Conservation (phyloP, 2,329 filamentous ascomycete genomes). For the Colletotrichum cuscutae region DNA sequence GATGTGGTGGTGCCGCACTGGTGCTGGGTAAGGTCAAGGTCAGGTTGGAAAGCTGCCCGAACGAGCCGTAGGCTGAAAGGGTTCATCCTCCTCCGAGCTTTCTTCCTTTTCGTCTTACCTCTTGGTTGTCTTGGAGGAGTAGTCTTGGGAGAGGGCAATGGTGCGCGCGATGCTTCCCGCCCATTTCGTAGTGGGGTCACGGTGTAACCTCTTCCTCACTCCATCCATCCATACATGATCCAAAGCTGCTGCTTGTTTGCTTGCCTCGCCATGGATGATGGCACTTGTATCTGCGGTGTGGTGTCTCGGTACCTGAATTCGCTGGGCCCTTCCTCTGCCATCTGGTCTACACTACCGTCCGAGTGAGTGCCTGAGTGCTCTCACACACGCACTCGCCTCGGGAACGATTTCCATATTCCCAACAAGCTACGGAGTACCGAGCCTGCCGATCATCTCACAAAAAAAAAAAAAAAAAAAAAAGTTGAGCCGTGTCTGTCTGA, state of each 20-base stretch:
- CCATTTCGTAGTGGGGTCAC: conserved; percentile 19
- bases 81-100: background rate
- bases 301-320: background rate
- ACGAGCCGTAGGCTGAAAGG: conserved; percentile 59
- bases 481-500: background rate
- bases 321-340: background rate
- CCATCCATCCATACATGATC: background rate
- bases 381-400: background rate
- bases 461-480: too few relatives aligned
- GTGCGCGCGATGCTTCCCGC: conserved; percentile 6
- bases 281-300: background rate
- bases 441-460: background rate
- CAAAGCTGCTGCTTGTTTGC: background rate
- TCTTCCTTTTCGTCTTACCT: background rate
- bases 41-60: conserved; percentile 54
- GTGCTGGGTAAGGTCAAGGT: conserved; percentile 23
- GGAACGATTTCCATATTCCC: background rate
- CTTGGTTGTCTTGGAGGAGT: background rate
- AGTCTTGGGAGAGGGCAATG: background rate
- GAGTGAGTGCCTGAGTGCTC: too few relatives aligned
- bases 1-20: background rate
- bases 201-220: conserved; percentile 12
- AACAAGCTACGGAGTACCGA: background rate
- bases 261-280: background rate
- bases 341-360: background rate